Base-by-base conservation (phyloP, 257 asterid species). In the Capsicum baccatum region DNA sequence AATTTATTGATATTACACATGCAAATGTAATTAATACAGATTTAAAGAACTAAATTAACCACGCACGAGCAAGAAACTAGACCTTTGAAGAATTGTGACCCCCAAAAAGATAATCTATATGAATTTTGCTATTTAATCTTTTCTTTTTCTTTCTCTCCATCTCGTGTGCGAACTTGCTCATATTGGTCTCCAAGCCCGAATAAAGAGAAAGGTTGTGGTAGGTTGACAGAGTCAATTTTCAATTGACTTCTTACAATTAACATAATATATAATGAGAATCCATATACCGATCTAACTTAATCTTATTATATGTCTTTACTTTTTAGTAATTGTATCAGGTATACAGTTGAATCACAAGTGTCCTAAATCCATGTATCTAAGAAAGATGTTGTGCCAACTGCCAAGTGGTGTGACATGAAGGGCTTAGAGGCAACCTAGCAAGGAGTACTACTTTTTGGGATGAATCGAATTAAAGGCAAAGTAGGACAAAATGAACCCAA, bases 401-500 rank as follows among this genome's bases (percentile, higher is more conserved):
- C 1, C 63, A 52, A 76, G 14, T 76, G 81, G 81, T 21, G 47
- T 52, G 81, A 76, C 19, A 26, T n/a, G 44, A 80, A 47, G 69
- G 60, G 26, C 35, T 60, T 26, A 26, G 74, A 47, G 57, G 59
- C 55, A 48, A 74, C 6, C 6, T 19, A 59, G 14, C 11, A 47
- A 3, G n/a, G 5, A n/a, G 16, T 42, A 9, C 70, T 11, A 47
- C 7, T 37, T 37, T 16, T 73, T 58, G 35, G 67, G 19, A 39
- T n/a, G 26, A 44, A 80, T 59, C 71, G 39, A 21, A 80, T 80
- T 13, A 80, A 80, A 80, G 37, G 57, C 8, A 60, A 67, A 39
- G 58, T 57, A 80, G n/a, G 83, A 42, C 83, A 80, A 80, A 48
- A 50, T 80, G 83, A 80, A 80, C 59, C 71, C 74, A 80, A 80